Evolutionary conservation across 202 grass and related monocot genomes (phyloP), one percentile per base, ranked within the genome.

Genomic region (Digitaria exilis): DNA sequence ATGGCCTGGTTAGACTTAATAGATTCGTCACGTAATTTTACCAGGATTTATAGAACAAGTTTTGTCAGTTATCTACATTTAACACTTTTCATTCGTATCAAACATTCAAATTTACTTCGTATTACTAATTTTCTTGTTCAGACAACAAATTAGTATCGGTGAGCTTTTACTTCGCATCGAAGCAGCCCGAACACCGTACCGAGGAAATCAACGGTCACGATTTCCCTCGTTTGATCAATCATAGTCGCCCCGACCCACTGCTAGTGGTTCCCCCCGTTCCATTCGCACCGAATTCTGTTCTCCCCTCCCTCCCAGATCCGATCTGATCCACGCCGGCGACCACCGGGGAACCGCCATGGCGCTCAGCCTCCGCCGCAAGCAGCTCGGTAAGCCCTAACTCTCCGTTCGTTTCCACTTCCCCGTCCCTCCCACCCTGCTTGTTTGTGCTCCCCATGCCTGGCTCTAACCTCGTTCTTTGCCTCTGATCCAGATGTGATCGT

Each of bases 361-460:
- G 84, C 94, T 93, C 87, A 97, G 90, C 88, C 94, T 97, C 65
- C 94, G 94, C 60, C 91, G 91, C 34, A 97, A 93, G 84, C 94
- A 97, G 73, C 92, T 88, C 14, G 90, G 94, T 97, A 91, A 91
- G 91, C 72, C 18, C 52, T 34, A 11, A 78, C 46, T 9, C 75
- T 13, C n/a, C 49, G 48, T 60, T 60, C 25, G 11, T 69, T 45
- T 71, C 42, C 62, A 19, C 51, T 54, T 32, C 9, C 2, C 29
- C n/a, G 0, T n/a, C 35, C 32, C 76, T 34, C 22, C 21, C 39
- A 4, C 11, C 14, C 21, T 55, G 62, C 12, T 21, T 35, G 14
- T 12, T 24, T 70, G 62, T 18, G 9, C 29, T n/a, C 75, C 21
- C 54, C 50, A 61, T 72, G 4, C 31, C 63, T 59, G 19, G 22